Base-by-base conservation (phyloP, 1,139 yeast species). In the Pichia sp. region DNA sequence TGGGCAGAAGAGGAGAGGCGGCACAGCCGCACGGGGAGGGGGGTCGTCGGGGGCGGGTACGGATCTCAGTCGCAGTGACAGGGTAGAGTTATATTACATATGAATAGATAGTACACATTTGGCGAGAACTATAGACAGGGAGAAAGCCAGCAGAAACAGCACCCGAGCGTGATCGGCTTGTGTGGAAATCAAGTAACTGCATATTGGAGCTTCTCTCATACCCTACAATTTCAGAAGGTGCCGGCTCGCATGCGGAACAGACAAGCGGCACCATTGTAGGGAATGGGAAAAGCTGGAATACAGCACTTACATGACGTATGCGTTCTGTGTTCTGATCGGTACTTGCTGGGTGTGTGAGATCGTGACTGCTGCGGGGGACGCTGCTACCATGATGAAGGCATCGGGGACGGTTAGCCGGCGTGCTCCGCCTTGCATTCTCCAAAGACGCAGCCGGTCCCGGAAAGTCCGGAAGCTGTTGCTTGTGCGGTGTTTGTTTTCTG, bases 141-240 rank as follows among this genome's bases (percentile, higher is more conserved):
- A 13, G 5, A 5, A 34, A 4, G 38, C 11, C 38, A 10, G n/a
- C 11, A 10, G n/a, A 10, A 34, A 10, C 29, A 26, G 7, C 29
- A 26, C 29, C 29, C 29, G 31, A 7, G 2, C 13, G 45, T n/a
- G 8, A 11, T 11, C 31, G 8, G 31, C 16, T 42, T 15, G 13
- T 7, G 34, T 13, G 26, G 30, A 11, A 8, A 48, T 48, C 51
- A 31, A 19, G 13, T 46, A 42, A 46, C 19, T 31, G 15, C 29
- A 38, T 30, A 32, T 26, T 26, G 6, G 15, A 55, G 60, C 60
- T 57, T 57, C 60, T 57, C 60, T 57, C 60, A 54, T 54, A 57
- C 58, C 60, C 60, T 57, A 57, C 60, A 57, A 46, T 45, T 38
- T 36, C 41, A 38, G 5, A 23, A 15, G 45, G 29, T 4, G 31